A percentile compares a stretch with the other conserved stretches of the same genome.
These are phyloP conservation scores for Lolium rigidum DNA, from an alignment of 176 grass and related monocot genomes.

Conservation along the genomic window DNA sequence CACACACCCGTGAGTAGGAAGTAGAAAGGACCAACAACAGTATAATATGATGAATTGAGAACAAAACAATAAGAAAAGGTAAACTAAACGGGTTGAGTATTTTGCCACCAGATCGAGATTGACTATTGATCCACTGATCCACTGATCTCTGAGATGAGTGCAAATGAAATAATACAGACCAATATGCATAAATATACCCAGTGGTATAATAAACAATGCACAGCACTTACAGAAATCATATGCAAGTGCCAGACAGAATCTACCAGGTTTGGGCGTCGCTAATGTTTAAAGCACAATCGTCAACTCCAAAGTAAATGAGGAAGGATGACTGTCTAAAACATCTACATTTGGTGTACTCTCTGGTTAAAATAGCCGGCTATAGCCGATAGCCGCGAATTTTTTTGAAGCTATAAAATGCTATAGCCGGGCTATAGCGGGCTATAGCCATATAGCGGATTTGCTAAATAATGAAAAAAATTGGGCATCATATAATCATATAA, in stretches of 20 bases:
- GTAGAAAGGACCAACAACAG: neutral
- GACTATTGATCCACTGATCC: constrained; percentile 2
- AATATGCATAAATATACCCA: neutral
- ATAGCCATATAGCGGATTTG: too few relatives aligned
- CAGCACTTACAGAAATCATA: neutral
- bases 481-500: too few relatives aligned
- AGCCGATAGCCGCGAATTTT: too few relatives aligned
- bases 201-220: neutral
- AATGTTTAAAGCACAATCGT: neutral
- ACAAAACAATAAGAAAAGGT: neutral
- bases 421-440: too few relatives aligned
- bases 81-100: too few relatives aligned
- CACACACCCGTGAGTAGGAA: too few relatives aligned
- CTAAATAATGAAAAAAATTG: too few relatives aligned
- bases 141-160: constrained; percentile 14
- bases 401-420: too few relatives aligned
- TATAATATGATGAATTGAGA: constrained; percentile 4
- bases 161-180: constrained; percentile 1
- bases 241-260: neutral
- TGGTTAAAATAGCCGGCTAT: too few relatives aligned
- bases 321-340: constrained; percentile 7
- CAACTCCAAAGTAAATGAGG: neutral
- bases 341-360: neutral
- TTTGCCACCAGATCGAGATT: neutral
- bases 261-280: neutral